These are phyloP conservation scores for Seminavis robusta DNA, from an alignment of 108 stramenopile genomes.

Conservation along the genomic window DNA sequence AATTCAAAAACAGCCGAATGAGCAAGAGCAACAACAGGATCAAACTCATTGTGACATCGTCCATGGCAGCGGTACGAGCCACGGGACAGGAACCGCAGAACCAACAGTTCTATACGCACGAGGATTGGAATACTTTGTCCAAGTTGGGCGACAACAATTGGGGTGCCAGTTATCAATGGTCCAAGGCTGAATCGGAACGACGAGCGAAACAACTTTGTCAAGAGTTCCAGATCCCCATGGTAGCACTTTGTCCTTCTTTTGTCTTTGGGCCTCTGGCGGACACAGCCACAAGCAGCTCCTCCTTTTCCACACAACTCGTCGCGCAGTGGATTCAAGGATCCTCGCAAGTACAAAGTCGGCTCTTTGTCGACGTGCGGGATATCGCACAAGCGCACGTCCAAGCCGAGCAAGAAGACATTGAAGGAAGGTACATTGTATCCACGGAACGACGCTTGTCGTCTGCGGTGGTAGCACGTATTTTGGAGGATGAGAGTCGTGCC, in stretches of 20 bases:
- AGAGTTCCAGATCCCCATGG: slow-evolving; percentile 48
- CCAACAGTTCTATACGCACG: slow-evolving; percentile 60
- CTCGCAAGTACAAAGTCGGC: slow-evolving; percentile 69
- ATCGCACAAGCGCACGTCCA: slow-evolving; percentile 71
- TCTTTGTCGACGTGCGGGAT: slow-evolving; percentile 82
- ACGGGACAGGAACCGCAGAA: slow-evolving; percentile 73
- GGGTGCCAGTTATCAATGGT: slow-evolving; percentile 84
- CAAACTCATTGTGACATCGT: slow-evolving; percentile 67
- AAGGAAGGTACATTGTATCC: slow-evolving; percentile 67
- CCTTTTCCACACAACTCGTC: slow-evolving; percentile 64
- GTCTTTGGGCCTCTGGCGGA: slow-evolving; percentile 71
- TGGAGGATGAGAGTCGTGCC: slow-evolving; percentile 24
- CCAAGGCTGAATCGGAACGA: slow-evolving; percentile 75
- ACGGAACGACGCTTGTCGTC: slow-evolving; percentile 64
- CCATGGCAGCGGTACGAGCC: slow-evolving; percentile 83
- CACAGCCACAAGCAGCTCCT: slow-evolving; percentile 12
- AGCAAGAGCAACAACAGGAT: no score
- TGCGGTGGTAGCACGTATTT: slow-evolving; percentile 46
- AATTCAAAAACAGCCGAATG: slow-evolving; percentile 10
- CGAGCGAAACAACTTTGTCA: slow-evolving; percentile 48
- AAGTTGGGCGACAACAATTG: slow-evolving; percentile 62
- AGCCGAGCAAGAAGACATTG: slow-evolving; percentile 37
- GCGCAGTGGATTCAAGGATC: slow-evolving; percentile 70
- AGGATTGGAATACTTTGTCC: slow-evolving; percentile 78
- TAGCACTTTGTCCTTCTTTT: slow-evolving; percentile 72